A percentile compares a stretch with the other conserved stretches of the same genome.
Conservation (phyloP, 208 protist species). For the Acanthamoeba lenticulata region DNA sequence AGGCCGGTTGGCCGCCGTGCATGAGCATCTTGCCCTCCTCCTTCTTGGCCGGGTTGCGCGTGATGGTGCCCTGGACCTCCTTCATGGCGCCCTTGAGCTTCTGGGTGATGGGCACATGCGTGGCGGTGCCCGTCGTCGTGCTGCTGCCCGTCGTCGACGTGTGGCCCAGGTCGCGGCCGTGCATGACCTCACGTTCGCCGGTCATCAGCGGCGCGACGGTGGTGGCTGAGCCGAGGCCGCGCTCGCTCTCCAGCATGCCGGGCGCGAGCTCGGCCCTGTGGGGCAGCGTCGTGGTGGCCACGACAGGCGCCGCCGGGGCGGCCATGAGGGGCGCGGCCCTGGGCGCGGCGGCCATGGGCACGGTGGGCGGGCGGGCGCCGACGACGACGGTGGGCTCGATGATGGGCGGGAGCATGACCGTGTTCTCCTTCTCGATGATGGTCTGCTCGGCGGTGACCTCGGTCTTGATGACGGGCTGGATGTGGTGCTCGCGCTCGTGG, state of each 20-base stretch:
- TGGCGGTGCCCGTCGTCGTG: background rate
- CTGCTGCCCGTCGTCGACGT: background rate
- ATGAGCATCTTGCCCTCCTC: background rate
- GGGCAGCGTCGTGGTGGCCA: background rate
- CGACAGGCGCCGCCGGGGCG: background rate
- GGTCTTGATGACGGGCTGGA: background rate
- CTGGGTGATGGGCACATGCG: background rate
- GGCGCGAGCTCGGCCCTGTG: background rate
- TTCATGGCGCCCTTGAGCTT: constrained; percentile 3
- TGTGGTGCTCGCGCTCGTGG: constrained; percentile 3
- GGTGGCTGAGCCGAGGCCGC: background rate
- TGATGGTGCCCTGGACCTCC: constrained; percentile 2
- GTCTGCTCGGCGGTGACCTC: background rate
- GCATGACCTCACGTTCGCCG: background rate
- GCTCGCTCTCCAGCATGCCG: background rate
- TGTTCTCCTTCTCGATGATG: background rate
- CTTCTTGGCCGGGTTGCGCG: background rate
- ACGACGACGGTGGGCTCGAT: background rate
- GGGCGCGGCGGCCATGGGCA: background rate
- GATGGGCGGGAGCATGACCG: background rate
- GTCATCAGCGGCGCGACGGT: background rate
- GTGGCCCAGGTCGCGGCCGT: background rate
- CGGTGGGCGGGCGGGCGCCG: background rate
- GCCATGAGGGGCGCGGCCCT: background rate
- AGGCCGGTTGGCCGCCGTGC: background rate